Conservation (phyloP, 495 filamentous ascomycete species). For the Lophiotrema nucula region DNA sequence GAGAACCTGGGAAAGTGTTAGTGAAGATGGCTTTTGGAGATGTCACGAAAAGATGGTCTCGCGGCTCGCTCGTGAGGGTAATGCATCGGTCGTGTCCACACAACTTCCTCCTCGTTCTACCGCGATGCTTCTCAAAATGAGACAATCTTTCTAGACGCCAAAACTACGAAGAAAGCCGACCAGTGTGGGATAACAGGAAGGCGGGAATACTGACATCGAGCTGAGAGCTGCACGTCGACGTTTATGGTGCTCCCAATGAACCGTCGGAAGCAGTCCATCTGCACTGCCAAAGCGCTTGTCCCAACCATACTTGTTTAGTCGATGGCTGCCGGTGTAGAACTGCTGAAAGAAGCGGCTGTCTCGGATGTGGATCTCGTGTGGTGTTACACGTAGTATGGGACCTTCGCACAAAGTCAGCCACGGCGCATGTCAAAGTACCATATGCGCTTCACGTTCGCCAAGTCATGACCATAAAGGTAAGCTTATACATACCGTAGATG, state of each 20-base stretch:
- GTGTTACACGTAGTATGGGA: slow-evolving; percentile 36
- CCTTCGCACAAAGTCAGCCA: slow-evolving; percentile 15
- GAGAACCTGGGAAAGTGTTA: slow-evolving; percentile 16
- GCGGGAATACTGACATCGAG: slow-evolving; percentile 16
- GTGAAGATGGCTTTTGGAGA: not conserved
- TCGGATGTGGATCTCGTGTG: slow-evolving; percentile 37
- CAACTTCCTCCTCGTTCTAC: too few species aligned
- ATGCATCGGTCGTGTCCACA: too few species aligned
- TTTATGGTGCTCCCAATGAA: slow-evolving; percentile 10
- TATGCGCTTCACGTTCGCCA: not conserved
- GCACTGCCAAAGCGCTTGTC: slow-evolving; percentile 20
- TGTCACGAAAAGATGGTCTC: not conserved
- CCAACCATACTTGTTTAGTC: slow-evolving; percentile 19
- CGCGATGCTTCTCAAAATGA: too few species aligned
- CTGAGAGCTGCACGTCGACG: slow-evolving; percentile 15
- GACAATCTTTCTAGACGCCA: too few species aligned
- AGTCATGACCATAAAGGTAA: not conserved
- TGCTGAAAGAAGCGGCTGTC: slow-evolving; percentile 34
- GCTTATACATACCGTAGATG: slow-evolving; percentile 46
- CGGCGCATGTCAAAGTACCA: not conserved
- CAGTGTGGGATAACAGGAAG: not conserved
- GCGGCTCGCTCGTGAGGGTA: too few species aligned
- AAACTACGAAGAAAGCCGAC: not conserved
- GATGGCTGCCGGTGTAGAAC: slow-evolving; percentile 5
- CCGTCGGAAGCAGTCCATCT: slow-evolving; percentile 9